Evolutionary conservation across 1,139 yeast genomes (phyloP).

Genomic region (Pichia sp.): DNA sequence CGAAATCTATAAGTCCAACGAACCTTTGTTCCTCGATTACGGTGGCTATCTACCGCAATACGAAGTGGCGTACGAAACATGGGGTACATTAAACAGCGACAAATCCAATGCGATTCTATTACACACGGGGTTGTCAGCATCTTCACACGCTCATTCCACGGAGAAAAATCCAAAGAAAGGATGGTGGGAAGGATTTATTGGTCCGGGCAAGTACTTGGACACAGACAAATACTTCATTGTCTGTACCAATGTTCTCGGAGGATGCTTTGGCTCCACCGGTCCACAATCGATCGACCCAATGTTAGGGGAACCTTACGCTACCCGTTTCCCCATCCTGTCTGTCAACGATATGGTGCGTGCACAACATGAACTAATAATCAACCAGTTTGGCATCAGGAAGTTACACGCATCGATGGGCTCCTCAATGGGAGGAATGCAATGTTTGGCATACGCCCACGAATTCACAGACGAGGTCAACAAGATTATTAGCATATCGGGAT

Average conservation of each 20-base stretch:
- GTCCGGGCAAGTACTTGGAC: conserved; percentile 75
- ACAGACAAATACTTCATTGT: conserved; percentile 76
- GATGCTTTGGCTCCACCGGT: conserved; percentile 94
- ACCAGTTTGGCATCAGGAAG: conserved; percentile 57
- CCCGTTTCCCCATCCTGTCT: conserved; percentile 81
- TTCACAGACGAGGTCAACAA: conserved; percentile 73
- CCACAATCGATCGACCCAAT: conserved; percentile 81
- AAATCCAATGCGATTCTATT: conserved; percentile 70
- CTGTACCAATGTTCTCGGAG: conserved; percentile 89
- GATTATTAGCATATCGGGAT: conserved; percentile 77
- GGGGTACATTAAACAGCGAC: conserved; percentile 69
- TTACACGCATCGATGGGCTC: conserved; percentile 84
- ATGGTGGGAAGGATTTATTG: conserved; percentile 96
- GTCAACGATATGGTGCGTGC: conserved; percentile 90
- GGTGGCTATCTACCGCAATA: conserved; percentile 76
- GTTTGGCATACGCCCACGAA: conserved; percentile 80
- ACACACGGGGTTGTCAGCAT: conserved; percentile 90
- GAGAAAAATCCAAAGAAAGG: conserved; percentile 66
- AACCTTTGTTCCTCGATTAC: conserved; percentile 69
- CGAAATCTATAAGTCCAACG: conserved; percentile 46
- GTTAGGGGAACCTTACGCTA: conserved; percentile 65
- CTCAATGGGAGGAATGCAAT: conserved; percentile 97
- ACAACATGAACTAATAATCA: conserved; percentile 62
- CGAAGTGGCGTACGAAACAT: conserved; percentile 83
- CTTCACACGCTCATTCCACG: conserved; percentile 92